Evolutionary conservation across 192 early-diverging fungal genomes (phyloP), one percentile per base, ranked within the genome.

Genomic region (Paraglomus occultum): DNA sequence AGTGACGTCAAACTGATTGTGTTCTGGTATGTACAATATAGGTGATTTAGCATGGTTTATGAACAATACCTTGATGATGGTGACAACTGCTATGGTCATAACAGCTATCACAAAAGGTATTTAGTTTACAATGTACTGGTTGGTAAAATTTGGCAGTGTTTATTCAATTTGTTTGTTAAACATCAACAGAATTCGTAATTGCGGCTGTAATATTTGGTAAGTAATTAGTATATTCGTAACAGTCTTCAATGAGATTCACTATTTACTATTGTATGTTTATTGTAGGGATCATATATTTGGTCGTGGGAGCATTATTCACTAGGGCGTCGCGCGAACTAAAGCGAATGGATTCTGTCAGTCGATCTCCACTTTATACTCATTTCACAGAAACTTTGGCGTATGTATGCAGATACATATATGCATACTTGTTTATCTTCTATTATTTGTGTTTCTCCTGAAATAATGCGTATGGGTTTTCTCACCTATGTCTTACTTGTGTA

Each of bases 321-420:
- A 80, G 80, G 15, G 79, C 89, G 0, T 90, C 92, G 3, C 85
- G 95, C 51, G 95, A 98, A 78, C 80, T 96, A 68, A 95, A 96
- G 81, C 88, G 95, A 17, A 76, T 98, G 23, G 91, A 95, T 73
- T 88, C 89, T 0, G 79, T 87, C 7, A 80, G 86, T 4, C 81
- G 84, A 72, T 82, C 84, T n/a, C 94, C 94, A 10, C 78, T 95
- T 17, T 91, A 91, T 73, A 83, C 91, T 39, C 84, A 91, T 73
- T 94, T 96, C 71, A 83, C 81, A 73, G 94, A 96, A 78, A 86
- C 87, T 50, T 78, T 91, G 74, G 67, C 31, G 31, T 31, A 31
- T 31, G 31, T 31, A 31, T 31, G 3, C 31, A 31, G n/a, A n/a
- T 31, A 31, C 31, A 31, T 3, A 31, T 3, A 31, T 31, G 3